Evolutionary conservation across 2,329 filamentous ascomycete genomes (phyloP).

Genomic region (Phaeosphaeria sp.): DNA sequence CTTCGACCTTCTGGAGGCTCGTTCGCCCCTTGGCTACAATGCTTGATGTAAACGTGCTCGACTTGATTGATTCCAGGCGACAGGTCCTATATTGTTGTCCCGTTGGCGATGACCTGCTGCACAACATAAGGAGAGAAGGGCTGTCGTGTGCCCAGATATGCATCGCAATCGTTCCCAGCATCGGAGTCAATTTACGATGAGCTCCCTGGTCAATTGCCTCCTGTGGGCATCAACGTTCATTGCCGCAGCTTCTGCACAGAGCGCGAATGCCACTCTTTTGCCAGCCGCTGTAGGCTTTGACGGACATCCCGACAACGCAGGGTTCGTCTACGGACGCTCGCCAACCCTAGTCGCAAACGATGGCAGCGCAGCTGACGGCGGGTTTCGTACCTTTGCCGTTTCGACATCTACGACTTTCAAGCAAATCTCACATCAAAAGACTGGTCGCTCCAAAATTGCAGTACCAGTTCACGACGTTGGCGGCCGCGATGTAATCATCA

Average conservation of each 20-base stretch:
- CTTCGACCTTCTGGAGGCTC: neutral
- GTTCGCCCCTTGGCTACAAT: slow-evolving; percentile 1
- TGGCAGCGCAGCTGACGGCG: slow-evolving; percentile 37
- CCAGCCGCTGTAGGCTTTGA: slow-evolving; percentile 33
- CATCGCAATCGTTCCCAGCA: neutral
- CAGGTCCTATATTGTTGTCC: neutral
- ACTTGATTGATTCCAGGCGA: neutral
- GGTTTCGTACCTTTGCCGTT: slow-evolving; percentile 27
- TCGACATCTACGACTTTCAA: slow-evolving; percentile 12
- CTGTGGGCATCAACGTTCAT: neutral
- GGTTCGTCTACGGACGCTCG: slow-evolving; percentile 28
- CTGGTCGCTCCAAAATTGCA: slow-evolving; percentile 37
- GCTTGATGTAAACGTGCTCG: slow-evolving; percentile 1
- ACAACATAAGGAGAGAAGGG: neutral
- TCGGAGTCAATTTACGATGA: neutral
- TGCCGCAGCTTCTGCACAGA: neutral
- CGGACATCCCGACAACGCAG: slow-evolving; percentile 29
- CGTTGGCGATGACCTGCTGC: neutral
- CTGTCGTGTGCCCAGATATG: neutral
- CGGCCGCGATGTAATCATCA: slow-evolving; percentile 32
- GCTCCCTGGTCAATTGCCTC: neutral
- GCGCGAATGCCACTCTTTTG: slow-evolving; percentile 25
- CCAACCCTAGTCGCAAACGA: slow-evolving; percentile 35
- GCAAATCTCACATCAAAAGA: slow-evolving; percentile 25
- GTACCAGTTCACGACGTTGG: slow-evolving; percentile 30